Base-by-base conservation (phyloP, 2,329 filamentous ascomycete genomes). In the Penicillium sp. region DNA sequence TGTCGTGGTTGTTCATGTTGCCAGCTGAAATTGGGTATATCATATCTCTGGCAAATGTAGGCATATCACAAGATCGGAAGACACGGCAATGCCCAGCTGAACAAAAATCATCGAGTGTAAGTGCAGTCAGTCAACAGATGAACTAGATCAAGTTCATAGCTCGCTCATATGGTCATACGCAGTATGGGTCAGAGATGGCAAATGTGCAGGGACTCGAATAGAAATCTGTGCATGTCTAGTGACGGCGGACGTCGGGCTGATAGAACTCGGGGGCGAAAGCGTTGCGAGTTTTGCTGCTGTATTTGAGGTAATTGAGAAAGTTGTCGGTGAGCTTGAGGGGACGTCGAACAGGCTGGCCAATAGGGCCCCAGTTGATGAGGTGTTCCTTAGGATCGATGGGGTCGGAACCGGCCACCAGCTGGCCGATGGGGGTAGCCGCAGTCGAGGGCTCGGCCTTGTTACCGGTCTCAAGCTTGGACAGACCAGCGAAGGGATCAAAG, bases 1-100 rank as follows among this genome's bases (percentile, higher is more conserved):
- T 39, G 54, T 41, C 54, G 35, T 48, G 54, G 12, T 49, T 35
- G 54, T 55, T 50, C 54, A 55, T 42, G 42, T 55, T 55, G 54
- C 54, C 54, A 22, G 42, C 17, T 48, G 28, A 49, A 28, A 34
- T 28, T n/a, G n/a, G 47, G 45, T 57, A 57, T 57, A 57, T 57
- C 55, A 57, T 57, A 57, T 20, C 31, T 22, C 31, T 55, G 54
- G 54, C 42, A 41, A 38, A 8, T 52, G 28, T 57, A 28, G 47
- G 17, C 20, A 43, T n/a, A 17, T 48, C 25, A 2, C 8, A 43
- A 43, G 28, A 45, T 47, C 6, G 41, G 38, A 57, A 50, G n/a
- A 34, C 39, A 53, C 14, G 34, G 28, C 17, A 31, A 52, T 34
- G 39, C 28, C 45, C 31, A 47, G 31, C 11, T 34, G 48, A 57